Percentiles rank a stretch among this genome's conserved stretches.
These are phyloP conservation scores for Piper betle DNA, from an alignment of 164 flowering plant species.

Conservation along the genomic window DNA sequence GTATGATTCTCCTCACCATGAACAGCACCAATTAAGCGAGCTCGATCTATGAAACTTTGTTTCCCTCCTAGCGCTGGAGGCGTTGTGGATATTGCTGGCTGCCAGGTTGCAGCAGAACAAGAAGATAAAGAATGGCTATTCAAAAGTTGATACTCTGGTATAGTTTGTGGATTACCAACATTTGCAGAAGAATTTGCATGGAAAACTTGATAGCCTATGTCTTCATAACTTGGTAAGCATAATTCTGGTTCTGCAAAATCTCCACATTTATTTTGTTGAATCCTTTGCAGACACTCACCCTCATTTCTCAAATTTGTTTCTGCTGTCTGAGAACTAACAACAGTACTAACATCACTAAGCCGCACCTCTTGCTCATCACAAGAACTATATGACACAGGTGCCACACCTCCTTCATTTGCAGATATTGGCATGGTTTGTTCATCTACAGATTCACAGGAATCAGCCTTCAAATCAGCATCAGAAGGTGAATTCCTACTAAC, in stretches of 20 bases:
- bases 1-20: not conserved
- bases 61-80: not conserved
- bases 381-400: slow-evolving; percentile 8
- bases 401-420: slow-evolving; percentile 10
- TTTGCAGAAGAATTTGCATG: slow-evolving; percentile 54
- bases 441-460: slow-evolving; percentile 14
- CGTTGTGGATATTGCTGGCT: slow-evolving; percentile 10
- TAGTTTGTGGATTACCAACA: slow-evolving; percentile 29
- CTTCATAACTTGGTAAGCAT: slow-evolving; percentile 56
- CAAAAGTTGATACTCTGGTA: slow-evolving; percentile 32
- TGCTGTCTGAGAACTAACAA: slow-evolving; percentile 4
- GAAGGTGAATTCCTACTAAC: slow-evolving; percentile 2
- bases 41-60: not conserved
- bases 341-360: slow-evolving; percentile 17
- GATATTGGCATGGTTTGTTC: slow-evolving; percentile 11
- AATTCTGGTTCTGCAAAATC: slow-evolving; percentile 69
- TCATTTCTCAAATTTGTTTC: slow-evolving; percentile 17
- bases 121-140: slow-evolving; percentile 47
- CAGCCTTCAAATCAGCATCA: slow-evolving; percentile 3
- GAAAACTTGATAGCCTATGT: slow-evolving; percentile 39
- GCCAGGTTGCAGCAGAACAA: slow-evolving; percentile 41
- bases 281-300: slow-evolving; percentile 27
- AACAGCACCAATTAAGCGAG: slow-evolving; percentile 5
- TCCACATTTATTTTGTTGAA: slow-evolving; percentile 9
- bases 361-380: slow-evolving; percentile 15